Percentiles rank a stretch among this genome's conserved stretches.
These are phyloP conservation scores for Staphylotrichum tortipilum DNA, from an alignment of 495 filamentous ascomycete species.

Conservation along the genomic window DNA sequence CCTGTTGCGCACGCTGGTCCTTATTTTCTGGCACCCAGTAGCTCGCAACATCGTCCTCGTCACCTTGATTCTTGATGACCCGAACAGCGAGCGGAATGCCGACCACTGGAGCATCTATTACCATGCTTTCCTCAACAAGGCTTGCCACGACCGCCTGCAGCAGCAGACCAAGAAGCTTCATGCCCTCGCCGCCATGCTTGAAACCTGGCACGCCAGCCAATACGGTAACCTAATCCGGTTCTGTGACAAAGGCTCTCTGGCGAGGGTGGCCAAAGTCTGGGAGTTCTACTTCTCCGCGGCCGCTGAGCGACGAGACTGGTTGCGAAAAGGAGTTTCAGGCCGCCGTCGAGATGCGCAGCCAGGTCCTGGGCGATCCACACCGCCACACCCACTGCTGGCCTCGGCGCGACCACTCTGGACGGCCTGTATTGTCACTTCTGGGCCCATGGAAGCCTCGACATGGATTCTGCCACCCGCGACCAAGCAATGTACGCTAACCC, in stretches of 20 bases:
- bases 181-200: conserved; percentile 9
- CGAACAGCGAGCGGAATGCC: background rate
- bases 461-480: background rate
- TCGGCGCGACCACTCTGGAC: background rate
- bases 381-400: background rate
- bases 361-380: background rate
- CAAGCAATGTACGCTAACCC: conserved; percentile 12
- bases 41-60: conserved; percentile 26
- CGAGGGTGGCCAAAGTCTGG: conserved; percentile 18
- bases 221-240: conserved; percentile 23
- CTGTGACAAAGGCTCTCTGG: conserved; percentile 18
- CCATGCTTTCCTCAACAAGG: conserved; percentile 14
- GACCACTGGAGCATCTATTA: conserved; percentile 22
- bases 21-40: too few relatives aligned
- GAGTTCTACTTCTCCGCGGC: conserved; percentile 10
- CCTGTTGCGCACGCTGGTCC: background rate
- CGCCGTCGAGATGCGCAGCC: background rate
- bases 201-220: conserved; percentile 14
- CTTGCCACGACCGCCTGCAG: conserved; percentile 10
- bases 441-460: background rate
- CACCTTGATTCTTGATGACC: conserved; percentile 19
- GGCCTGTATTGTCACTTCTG: background rate
- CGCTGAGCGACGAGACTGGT: background rate
- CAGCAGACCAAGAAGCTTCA: conserved; percentile 17
- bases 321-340: background rate